Base-by-base conservation (phyloP, 345 rosid genomes). In the Citrus cavaleriei region DNA sequence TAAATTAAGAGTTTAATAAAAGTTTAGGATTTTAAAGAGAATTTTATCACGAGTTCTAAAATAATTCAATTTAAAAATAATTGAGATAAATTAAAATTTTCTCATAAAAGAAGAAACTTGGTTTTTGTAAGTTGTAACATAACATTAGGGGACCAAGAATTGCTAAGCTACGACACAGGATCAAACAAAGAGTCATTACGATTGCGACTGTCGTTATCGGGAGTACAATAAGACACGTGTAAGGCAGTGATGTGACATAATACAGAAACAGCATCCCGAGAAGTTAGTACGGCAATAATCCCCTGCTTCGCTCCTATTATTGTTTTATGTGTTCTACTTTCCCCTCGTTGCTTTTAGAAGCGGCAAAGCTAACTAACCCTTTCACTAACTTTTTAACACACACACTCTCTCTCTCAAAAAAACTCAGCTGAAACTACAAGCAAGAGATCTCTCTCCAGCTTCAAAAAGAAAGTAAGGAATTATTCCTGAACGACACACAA, bases 371-470 rank as follows among this genome's bases (percentile, higher is more conserved):
- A 81, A 59, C 82, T 84, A 49, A 76, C 79, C 63, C 71, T 60
- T n/a, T 10, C 30, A n/a, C 74, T 14, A 54, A 42, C 46, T 25
- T 34, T 64, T 55, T 35, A 76, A 18, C 73, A 75, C 78, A 73
- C 68, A 37, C 61, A 61, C 75, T 70, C 75, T 46, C 18, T 46
- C 18, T 32, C 34, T 32, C 61, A 32, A 3, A 13, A 62, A 66
- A 42, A 46, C 40, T 65, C 67, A 75, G 80, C 85, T 54, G 77
- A 83, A 38, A 65, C 79, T 32, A 27, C 86, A 90, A 83, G 90
- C 51, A 86, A 89, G 92, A 84, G 88, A 91, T 87, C 89, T 91
- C 78, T 91, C 79, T 69, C 32, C 37, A 68, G 54, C 85, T 87
- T 81, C 70, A 27, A 6, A 80, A 80, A 65, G 22, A n/a, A 85